Percentiles rank a stretch among this genome's conserved stretches.
Evolutionary conservation across 2,329 filamentous ascomycete genomes (phyloP).

Genomic region (Pleoardoris graminearum): DNA sequence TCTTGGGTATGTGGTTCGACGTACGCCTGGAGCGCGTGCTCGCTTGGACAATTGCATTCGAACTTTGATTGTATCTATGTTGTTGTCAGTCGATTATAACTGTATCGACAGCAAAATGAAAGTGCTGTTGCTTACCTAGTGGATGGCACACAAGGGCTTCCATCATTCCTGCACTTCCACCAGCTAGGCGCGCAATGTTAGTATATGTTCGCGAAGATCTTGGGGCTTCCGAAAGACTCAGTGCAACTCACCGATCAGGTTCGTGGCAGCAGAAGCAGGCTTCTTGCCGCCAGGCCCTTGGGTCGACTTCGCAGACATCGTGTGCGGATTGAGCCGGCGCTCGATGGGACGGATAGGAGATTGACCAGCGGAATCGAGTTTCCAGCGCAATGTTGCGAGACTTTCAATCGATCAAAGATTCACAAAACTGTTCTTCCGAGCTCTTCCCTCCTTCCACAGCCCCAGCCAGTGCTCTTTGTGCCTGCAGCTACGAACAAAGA

Average conservation of each 20-base stretch:
- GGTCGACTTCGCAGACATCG: conserved; percentile 64
- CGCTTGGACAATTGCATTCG: conserved; percentile 97
- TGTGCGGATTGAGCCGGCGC: conserved; percentile 18
- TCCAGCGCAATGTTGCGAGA: not conserved
- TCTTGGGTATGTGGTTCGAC: conserved; percentile 29
- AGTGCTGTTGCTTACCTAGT: conserved; percentile 63
- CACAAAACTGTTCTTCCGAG: conserved; percentile 19
- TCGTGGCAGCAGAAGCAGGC: conserved; percentile 83
- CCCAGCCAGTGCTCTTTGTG: not conserved
- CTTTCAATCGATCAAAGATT: not conserved
- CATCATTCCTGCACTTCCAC: conserved; percentile 98
- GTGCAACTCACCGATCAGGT: conserved; percentile 74
- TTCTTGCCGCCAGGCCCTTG: conserved; percentile 67
- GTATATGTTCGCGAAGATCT: conserved; percentile 5
- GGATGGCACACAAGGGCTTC: conserved; percentile 96
- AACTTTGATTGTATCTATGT: conserved; percentile 95
- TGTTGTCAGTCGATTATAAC: conserved; percentile 20
- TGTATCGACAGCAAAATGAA: not conserved
- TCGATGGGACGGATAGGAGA: not conserved
- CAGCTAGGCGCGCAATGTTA: conserved; percentile 62
- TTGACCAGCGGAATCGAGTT: not conserved
- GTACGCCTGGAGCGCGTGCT: conserved; percentile 75
- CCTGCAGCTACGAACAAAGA: conserved; percentile 21
- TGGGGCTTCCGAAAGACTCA: conserved; percentile 3
- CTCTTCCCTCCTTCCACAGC: conserved; percentile 9